Evolutionary conservation across 2,329 filamentous ascomycete genomes (phyloP).

Genomic region (Xylariales sp.): DNA sequence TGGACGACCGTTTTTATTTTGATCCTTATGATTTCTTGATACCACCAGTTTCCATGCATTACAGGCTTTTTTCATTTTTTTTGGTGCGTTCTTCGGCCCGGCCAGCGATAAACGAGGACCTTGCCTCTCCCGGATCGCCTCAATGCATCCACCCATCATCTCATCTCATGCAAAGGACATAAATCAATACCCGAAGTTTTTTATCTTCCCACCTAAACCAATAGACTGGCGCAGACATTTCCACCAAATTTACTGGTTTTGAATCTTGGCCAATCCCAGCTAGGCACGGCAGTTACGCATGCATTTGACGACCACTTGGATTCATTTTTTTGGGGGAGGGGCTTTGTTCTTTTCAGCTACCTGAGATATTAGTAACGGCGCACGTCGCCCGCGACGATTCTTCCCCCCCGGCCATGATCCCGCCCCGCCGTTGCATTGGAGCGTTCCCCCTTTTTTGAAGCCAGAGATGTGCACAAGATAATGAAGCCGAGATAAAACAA

Average conservation of each 20-base stretch:
- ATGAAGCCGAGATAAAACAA: slow-evolving; percentile 16
- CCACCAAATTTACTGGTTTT: slow-evolving; percentile 13
- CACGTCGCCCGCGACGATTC: background rate
- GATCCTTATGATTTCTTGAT: slow-evolving; percentile 32
- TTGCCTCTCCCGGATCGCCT: slow-evolving; percentile 8
- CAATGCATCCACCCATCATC: background rate
- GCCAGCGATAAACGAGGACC: slow-evolving; percentile 22
- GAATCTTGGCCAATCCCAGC: slow-evolving; percentile 8
- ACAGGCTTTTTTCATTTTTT: slow-evolving; percentile 17
- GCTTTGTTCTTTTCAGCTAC: slow-evolving; percentile 8
- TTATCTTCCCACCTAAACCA: slow-evolving; percentile 18
- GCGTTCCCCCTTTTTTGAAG: background rate
- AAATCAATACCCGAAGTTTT: slow-evolving; percentile 25
- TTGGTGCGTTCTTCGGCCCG: slow-evolving; percentile 17
- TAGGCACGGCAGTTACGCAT: background rate
- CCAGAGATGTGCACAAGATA: background rate
- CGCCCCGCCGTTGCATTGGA: background rate
- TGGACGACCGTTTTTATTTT: slow-evolving; percentile 28
- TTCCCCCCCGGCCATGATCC: background rate
- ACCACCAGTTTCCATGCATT: slow-evolving; percentile 32
- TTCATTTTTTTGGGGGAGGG: background rate
- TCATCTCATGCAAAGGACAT: slow-evolving; percentile 12
- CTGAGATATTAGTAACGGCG: slow-evolving; percentile 6
- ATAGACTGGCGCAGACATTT: slow-evolving; percentile 25
- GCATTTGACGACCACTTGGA: background rate